Evolutionary conservation across 2,329 filamentous ascomycete species (phyloP), one percentile per base, ranked within the genome.

Genomic region (Diaporthe humulicola): DNA sequence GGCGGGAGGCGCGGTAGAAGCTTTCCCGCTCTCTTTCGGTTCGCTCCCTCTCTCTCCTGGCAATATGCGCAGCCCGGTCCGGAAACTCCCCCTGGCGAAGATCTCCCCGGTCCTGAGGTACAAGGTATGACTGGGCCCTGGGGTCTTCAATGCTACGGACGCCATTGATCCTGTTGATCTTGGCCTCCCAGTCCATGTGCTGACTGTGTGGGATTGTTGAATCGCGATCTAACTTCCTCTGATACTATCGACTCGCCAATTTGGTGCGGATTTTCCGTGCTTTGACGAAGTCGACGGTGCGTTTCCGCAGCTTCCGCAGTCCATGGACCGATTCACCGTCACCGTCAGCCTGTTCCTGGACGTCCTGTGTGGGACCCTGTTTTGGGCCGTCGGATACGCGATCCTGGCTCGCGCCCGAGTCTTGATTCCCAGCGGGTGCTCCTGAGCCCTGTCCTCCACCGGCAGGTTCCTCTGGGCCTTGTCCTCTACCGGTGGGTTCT

Each of bases 141-240:
- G 28, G 28, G 22, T 33, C 42, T 5, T 7, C 3, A 1, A 2
- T 0, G 28, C 28, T 36, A 10, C 4, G 2, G 12, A 25, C 6
- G 19, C 28, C 42, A 2, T 15, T 8, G 17, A 50, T 15, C 9
- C 6, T 42, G 42, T 64, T 64, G 40, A 64, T 19, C 25, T 33
- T 33, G 1, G 15, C 25, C 7, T 64, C 15, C 17, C 4, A 8
- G 2, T 25, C 6, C 14, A 0, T 8, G 22, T 1, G 3, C 14
- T 40, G 38, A 3, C 4, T 0, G 0, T 4, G 4, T 7, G 40
- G 38, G 15, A 1, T 2, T 1, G 0, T 2, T 14, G 38, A 30
- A 8, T 30, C 3, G 12, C 17, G n/a, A 28, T 45, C 25, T 15
- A 30, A 4, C 17, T 15, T 33, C 25, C 14, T 4, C 25, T 48